These are phyloP conservation scores for Malassezia dermatis DNA, from an alignment of 1,284 basidiomycete species.

Conservation along the genomic window DNA sequence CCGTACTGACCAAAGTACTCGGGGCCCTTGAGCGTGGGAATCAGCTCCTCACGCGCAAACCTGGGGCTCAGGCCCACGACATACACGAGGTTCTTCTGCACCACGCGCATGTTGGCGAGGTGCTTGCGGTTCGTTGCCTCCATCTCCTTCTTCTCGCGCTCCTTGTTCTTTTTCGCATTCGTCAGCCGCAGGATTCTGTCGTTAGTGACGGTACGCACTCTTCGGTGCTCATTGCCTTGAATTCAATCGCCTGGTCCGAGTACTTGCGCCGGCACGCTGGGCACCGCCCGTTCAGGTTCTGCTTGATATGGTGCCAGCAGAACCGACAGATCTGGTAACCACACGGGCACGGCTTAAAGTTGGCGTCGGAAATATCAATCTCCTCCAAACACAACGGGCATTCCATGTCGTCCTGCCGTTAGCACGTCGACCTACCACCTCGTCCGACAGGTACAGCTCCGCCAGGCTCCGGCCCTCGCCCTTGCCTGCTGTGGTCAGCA, in stretches of 20 bases:
- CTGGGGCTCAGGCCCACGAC: constrained; percentile 83
- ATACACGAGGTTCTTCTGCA: constrained; percentile 92
- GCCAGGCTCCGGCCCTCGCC: neutral
- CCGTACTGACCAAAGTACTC: constrained; percentile 99
- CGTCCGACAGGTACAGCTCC: constrained; percentile 12
- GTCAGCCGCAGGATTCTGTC: constrained; percentile 82
- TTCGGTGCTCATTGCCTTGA: constrained; percentile 87
- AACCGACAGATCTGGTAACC: constrained; percentile 99
- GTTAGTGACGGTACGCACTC: constrained; percentile 59
- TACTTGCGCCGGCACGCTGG: constrained; percentile 92
- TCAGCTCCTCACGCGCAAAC: constrained; percentile 92
- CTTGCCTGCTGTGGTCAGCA: neutral
- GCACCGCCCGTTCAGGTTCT: constrained; percentile 89
- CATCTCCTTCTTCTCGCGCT: constrained; percentile 90
- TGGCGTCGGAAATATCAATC: constrained; percentile 96
- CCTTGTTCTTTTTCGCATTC: constrained; percentile 88
- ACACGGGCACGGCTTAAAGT: constrained; percentile 98
- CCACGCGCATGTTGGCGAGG: constrained; percentile 83
- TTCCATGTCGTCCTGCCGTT: constrained; percentile 77
- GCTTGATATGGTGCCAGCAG: constrained; percentile 97
- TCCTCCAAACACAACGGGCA: constrained; percentile 97
- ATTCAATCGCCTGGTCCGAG: constrained; percentile 83
- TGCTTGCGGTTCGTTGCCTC: constrained; percentile 76
- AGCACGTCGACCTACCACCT: constrained; percentile 5
- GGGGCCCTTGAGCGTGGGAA: constrained; percentile 81